Evolutionary conservation across 2,329 filamentous ascomycete genomes (phyloP).

Genomic region (Diaporthe ampelina): DNA sequence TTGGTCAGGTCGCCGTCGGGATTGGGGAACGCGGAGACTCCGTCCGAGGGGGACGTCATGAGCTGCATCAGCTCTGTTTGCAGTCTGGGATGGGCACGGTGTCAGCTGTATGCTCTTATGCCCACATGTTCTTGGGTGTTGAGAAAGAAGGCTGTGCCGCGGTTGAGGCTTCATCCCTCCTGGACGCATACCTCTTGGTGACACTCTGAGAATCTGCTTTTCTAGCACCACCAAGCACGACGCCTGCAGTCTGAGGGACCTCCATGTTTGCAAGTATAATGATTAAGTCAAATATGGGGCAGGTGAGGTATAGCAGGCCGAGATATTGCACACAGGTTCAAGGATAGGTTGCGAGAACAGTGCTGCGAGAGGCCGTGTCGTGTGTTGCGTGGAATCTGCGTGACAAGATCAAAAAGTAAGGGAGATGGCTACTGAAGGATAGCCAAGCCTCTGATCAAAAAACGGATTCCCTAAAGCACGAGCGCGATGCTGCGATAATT

Average conservation of each 20-base stretch:
- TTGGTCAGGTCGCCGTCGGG: slow-evolving; percentile 89
- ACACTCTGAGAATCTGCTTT: slow-evolving; percentile 80
- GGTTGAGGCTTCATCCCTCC: neutral
- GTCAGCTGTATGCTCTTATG: slow-evolving; percentile 1
- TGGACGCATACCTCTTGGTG: slow-evolving; percentile 77
- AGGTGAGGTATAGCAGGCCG: slow-evolving; percentile 15
- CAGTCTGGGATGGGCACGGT: slow-evolving; percentile 70
- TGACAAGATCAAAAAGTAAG: slow-evolving; percentile 3
- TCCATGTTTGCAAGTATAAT: slow-evolving; percentile 56
- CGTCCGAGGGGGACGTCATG: slow-evolving; percentile 94
- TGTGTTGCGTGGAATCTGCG: slow-evolving; percentile 4
- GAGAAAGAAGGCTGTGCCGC: neutral
- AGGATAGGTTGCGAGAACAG: neutral
- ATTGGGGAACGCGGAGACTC: slow-evolving; percentile 94
- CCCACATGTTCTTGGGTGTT: neutral
- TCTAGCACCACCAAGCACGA: slow-evolving; percentile 73
- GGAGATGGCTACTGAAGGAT: slow-evolving; percentile 26
- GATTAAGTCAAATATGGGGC: neutral
- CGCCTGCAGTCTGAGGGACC: slow-evolving; percentile 69
- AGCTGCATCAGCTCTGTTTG: slow-evolving; percentile 99
- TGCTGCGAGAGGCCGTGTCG: neutral
- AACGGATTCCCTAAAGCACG: neutral
- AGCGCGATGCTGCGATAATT: slow-evolving; percentile 21
- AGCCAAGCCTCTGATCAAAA: slow-evolving; percentile 17
- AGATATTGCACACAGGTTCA: neutral